These are phyloP conservation scores for Xanthoconium stramineum DNA, from an alignment of 768 basidiomycete genomes.

Conservation along the genomic window DNA sequence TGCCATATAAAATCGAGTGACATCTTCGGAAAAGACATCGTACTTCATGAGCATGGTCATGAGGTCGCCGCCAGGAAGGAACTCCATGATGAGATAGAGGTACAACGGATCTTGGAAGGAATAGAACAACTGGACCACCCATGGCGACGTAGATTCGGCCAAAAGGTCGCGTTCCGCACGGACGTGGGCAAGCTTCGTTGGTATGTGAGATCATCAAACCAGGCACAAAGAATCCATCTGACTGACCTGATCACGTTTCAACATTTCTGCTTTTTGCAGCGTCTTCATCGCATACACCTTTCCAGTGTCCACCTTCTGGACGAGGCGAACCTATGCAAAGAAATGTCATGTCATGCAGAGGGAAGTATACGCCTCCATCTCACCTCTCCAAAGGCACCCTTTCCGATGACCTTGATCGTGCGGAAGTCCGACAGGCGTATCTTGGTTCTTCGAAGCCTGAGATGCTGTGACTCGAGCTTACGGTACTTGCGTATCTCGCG, in stretches of 20 bases:
- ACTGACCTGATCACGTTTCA: constrained; percentile 95
- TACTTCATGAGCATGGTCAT: constrained; percentile 99
- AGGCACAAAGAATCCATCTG: not conserved
- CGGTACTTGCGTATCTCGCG: constrained; percentile 85
- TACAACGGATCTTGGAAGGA: constrained; percentile 97
- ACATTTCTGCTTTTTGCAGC: constrained; percentile 96
- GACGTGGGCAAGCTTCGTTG: constrained; percentile 84
- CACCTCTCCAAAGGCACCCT: constrained; percentile 98
- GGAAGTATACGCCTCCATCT: constrained; percentile 14
- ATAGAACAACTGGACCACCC: constrained; percentile 98
- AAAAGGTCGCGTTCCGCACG: constrained; percentile 95
- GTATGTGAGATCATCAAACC: constrained; percentile 5
- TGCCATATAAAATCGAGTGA: constrained; percentile 98
- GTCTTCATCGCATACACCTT: constrained; percentile 99
- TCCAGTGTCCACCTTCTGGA: constrained; percentile 95
- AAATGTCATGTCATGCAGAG: not conserved
- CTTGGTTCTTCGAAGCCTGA: constrained; percentile 90
- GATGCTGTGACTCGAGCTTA: constrained; percentile 82
- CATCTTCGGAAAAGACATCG: constrained; percentile 97
- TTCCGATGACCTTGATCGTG: constrained; percentile 97
- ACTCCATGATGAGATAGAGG: constrained; percentile 97
- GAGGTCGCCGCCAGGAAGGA: constrained; percentile 88
- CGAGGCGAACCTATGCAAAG: constrained; percentile 72
- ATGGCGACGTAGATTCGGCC: constrained; percentile 93
- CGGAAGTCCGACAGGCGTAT: constrained; percentile 91